Evolutionary conservation across 805 yeast species (phyloP), one percentile per base, ranked within the genome.

Genomic region (Candida dajiaensis): DNA sequence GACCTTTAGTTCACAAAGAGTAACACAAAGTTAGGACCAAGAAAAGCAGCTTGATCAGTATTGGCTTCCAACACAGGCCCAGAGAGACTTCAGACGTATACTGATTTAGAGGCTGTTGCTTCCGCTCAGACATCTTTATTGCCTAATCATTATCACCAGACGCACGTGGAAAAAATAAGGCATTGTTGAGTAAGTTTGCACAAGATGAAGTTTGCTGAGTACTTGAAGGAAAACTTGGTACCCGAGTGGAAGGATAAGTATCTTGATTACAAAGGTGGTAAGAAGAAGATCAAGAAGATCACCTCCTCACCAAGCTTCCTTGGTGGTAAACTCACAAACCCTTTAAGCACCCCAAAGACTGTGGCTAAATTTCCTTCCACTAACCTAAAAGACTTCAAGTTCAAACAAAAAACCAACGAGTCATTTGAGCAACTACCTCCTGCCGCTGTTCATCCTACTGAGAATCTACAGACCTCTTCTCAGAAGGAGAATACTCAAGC

Each of bases 191-290:
- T 7, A 13, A 13, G n/a, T 28, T 28, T 7, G n/a, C 15, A 28
- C 7, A 19, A 6, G 23, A 48, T 50, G 53, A 50, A 50, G 44
- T 50, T 50, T 19, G 51, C 50, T 11, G 51, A 47, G 33, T 39
- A 48, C 33, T 44, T 57, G 12, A 45, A 44, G 12, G 57, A 50
- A 37, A 49, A 49, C 38, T 37, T 57, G 41, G 85, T 85, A 46
- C 96, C 97, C 5, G 95, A 85, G 58, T 90, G 97, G 97, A 81
- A 79, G 58, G 83, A 80, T 45, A 81, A 82, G 58, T 90, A 90
- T 59, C 72, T 90, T 29, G 85, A 87, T 58, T 84, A 84, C 61
- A 80, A 81, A 54, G 61, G 65, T 10, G 65, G 67, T 28, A 61
- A 59, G 54, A 61, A 61, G 55, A 53, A 48, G 49, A 61, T 59